A percentile compares a stretch with the other conserved stretches of the same genome.
These are phyloP conservation scores for Solanum virginianum DNA, from an alignment of 257 asterid genomes.

Conservation along the genomic window DNA sequence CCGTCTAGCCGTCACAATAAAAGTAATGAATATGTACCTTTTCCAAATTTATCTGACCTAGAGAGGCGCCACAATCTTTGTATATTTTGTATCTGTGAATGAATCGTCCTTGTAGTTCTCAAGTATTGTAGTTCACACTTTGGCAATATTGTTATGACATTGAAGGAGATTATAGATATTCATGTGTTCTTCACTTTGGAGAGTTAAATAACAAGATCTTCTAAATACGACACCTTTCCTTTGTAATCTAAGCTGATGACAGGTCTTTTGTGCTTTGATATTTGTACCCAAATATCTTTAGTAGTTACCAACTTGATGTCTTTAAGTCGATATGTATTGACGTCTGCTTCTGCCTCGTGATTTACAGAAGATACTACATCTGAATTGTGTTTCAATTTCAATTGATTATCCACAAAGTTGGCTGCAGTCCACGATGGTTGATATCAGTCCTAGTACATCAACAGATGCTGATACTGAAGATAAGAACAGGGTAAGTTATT, in stretches of 20 bases:
- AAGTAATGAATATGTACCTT: not conserved
- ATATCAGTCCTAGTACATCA: constrained; percentile 65
- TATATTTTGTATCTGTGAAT: not conserved
- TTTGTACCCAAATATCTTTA: not conserved
- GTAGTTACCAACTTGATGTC: not conserved
- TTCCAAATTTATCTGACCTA: not conserved
- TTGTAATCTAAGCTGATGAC: not conserved
- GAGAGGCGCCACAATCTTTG: not conserved
- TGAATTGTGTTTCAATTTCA: not conserved
- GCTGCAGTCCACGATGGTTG: not conserved
- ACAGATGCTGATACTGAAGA: constrained; percentile 95
- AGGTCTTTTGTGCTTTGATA: not conserved
- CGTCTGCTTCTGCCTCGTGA: not conserved
- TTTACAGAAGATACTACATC: not conserved
- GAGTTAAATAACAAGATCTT: not conserved
- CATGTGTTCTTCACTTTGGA: not conserved
- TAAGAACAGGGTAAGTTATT: constrained; percentile 40
- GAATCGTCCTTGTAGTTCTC: not conserved
- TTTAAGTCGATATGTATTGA: not conserved
- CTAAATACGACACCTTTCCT: not conserved
- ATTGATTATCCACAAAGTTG: not conserved
- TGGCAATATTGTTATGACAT: not conserved
- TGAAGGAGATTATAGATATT: not conserved
- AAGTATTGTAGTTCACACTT: not conserved
- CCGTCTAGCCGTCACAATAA: too few relatives aligned